A percentile compares a stretch with the other conserved stretches of the same genome.
Conservation (phyloP, 345 rosid genomes). For the Crucihimalaya himalaica region DNA sequence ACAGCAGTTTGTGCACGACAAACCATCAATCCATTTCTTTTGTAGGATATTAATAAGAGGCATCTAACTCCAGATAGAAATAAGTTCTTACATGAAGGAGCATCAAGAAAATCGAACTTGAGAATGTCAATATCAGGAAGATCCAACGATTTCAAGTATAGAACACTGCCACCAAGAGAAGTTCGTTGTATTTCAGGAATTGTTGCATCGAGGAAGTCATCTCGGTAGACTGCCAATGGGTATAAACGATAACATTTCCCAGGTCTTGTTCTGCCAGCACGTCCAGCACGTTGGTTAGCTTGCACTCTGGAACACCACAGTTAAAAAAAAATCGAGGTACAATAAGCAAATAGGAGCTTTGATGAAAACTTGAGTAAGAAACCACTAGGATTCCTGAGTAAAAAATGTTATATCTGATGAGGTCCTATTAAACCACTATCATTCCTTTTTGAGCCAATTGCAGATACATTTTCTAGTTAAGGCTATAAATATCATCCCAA, state of each 20-base stretch:
- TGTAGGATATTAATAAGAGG: not conserved
- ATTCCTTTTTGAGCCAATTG: not conserved
- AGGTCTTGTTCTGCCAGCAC: constrained; percentile 98
- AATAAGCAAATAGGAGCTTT: constrained; percentile 17
- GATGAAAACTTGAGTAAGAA: constrained; percentile 4
- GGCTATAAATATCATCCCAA: constrained; percentile 21
- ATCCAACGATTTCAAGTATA: constrained; percentile 89
- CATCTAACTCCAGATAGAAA: constrained; percentile 14
- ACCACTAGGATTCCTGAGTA: not conserved
- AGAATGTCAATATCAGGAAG: constrained; percentile 90
- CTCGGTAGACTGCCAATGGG: constrained; percentile 69
- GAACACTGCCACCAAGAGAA: constrained; percentile 94
- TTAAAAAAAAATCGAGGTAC: not conserved
- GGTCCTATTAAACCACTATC: constrained; percentile 15
- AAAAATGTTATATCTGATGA: constrained; percentile 17
- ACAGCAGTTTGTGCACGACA: not conserved
- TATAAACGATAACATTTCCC: constrained; percentile 95
- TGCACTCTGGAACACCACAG: constrained; percentile 67
- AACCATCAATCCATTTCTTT: not conserved
- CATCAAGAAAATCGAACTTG: constrained; percentile 93
- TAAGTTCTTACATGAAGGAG: constrained; percentile 77
- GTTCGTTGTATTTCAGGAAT: constrained; percentile 96
- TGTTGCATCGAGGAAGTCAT: constrained; percentile 85
- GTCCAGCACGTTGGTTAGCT: constrained; percentile 97
- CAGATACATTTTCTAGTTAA: not conserved